phyloP scores from a whole-genome alignment of 1,139 yeast genomes.

The Hemisphaericaspora lyxosophila region DNA sequence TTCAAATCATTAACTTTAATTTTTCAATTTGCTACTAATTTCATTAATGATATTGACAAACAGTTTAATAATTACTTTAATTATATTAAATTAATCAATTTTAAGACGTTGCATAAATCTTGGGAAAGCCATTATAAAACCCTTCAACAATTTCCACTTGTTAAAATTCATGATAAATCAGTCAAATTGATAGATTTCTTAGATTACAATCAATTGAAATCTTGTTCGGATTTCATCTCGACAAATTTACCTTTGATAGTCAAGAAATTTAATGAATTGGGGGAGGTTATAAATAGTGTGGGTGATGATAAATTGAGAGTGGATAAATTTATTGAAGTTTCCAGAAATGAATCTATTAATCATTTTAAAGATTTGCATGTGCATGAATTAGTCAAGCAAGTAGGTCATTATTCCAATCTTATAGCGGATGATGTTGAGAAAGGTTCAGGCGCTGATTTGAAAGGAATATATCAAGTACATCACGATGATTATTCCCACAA shows the following conservation, averaged over 20 bases:
- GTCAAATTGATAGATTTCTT: conserved; percentile 27
- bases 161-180: conserved; percentile 16
- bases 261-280: conserved; percentile 42
- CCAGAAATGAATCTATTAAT: conserved; percentile 36
- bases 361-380: conserved; percentile 25
- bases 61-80: conserved; percentile 50
- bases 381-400: conserved; percentile 6
- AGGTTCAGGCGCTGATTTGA: conserved; percentile 14
- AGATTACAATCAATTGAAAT: conserved; percentile 23
- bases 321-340: conserved; percentile 33
- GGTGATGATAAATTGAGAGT: conserved; percentile 28
- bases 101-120: conserved; percentile 44
- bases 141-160: conserved; percentile 37
- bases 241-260: conserved; percentile 32
- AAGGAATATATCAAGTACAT: conserved; percentile 18
- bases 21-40: conserved; percentile 57
- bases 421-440: conserved; percentile 20
- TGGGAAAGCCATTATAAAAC: conserved; percentile 50
- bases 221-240: conserved; percentile 24
- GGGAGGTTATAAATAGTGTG: conserved; percentile 24
- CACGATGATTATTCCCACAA: conserved; percentile 15
- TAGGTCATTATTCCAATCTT: conserved; percentile 6
- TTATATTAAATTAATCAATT: conserved; percentile 44
- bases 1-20: conserved; percentile 56
- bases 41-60: conserved; percentile 51